Conservation (phyloP, 805 yeast species). For the Ogataea ramenticola region DNA sequence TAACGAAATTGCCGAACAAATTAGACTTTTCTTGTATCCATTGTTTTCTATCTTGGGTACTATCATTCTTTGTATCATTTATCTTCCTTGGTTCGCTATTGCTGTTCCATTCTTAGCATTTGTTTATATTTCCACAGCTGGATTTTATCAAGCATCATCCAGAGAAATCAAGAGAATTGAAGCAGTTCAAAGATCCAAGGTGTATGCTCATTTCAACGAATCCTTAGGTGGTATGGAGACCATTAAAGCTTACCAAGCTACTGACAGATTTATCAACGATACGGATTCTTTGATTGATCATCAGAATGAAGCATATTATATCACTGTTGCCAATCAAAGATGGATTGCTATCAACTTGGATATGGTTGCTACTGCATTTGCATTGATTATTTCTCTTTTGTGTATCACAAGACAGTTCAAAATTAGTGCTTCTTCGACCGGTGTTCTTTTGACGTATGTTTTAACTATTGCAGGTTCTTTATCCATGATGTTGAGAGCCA, state of each 20-base stretch:
- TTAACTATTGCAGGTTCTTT: conserved; percentile 49
- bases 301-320: conserved; percentile 61
- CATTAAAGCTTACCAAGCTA: conserved; percentile 50
- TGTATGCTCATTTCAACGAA: conserved; percentile 68
- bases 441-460: conserved; percentile 60
- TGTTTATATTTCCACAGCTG: conserved; percentile 37
- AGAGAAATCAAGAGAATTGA: conserved; percentile 74
- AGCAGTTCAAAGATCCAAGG: conserved; percentile 61
- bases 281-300: conserved; percentile 42
- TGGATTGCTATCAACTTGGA: conserved; percentile 67
- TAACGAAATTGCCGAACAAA: conserved; percentile 66
- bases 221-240: conserved; percentile 59
- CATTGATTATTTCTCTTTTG: conserved; percentile 48
- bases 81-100: conserved; percentile 70
- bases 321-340: conserved; percentile 61
- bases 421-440: conserved; percentile 58
- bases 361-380: conserved; percentile 41
- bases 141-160: conserved; percentile 61
- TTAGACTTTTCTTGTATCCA: conserved; percentile 53
- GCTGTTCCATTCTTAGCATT: conserved; percentile 48
- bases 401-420: conserved; percentile 55
- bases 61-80: conserved; percentile 56
- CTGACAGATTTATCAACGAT: conserved; percentile 38
- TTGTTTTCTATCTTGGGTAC: conserved; percentile 53
- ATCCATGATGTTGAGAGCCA: conserved; percentile 53